Conservation (phyloP, 2,329 filamentous ascomycete genomes). For the Botrytis fabae region DNA sequence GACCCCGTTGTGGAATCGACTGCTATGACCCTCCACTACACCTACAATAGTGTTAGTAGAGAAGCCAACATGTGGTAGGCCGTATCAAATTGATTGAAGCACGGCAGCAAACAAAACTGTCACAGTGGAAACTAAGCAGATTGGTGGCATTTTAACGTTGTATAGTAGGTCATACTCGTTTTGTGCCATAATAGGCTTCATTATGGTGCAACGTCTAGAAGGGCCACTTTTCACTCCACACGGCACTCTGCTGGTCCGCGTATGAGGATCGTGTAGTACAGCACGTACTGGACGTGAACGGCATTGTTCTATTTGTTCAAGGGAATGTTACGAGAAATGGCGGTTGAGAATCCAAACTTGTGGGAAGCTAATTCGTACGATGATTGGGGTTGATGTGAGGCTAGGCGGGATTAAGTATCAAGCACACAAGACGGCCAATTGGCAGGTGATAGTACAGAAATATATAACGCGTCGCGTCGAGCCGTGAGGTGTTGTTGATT, state of each 20-base stretch:
- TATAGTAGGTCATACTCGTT: constrained; percentile 1
- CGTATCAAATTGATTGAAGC: constrained; percentile 16
- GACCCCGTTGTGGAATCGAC: neutral
- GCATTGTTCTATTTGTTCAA: neutral
- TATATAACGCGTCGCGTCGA: neutral
- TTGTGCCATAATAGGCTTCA: constrained; percentile 8
- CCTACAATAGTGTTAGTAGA: neutral
- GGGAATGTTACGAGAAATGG: neutral
- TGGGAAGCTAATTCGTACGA: neutral
- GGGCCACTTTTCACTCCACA: neutral
- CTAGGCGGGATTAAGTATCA: no score
- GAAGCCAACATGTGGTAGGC: neutral
- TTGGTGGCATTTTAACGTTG: neutral
- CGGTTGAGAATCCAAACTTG: neutral
- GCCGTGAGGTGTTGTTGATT: neutral
- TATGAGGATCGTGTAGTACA: neutral
- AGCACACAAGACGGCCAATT: neutral
- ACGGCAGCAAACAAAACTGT: neutral
- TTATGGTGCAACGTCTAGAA: neutral
- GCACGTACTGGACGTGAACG: neutral
- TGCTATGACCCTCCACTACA: neutral
- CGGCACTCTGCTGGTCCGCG: constrained; percentile 6
- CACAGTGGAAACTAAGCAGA: neutral
- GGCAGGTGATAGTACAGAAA: neutral
- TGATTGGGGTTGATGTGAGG: no score